Evolutionary conservation across 1,139 yeast species (phyloP).

Genomic region (Petasospora rhodanensis): DNA sequence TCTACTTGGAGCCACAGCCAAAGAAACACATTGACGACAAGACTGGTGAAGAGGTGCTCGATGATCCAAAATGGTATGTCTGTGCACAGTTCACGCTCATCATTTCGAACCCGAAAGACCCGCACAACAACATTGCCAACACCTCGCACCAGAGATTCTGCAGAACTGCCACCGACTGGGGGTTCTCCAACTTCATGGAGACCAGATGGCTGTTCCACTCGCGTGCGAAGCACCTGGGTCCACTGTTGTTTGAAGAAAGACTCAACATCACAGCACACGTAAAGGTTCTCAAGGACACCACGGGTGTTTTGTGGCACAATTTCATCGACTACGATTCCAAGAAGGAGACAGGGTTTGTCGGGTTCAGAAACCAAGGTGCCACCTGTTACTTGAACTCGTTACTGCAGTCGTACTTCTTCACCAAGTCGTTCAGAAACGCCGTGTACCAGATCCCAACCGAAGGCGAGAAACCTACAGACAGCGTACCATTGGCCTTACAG

Average conservation of each 20-base stretch:
- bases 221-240: conserved; percentile 17
- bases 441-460: conserved; percentile 89
- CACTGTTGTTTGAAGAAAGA: conserved; percentile 50
- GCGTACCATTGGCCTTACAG: conserved; percentile 83
- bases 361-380: conserved; percentile 94
- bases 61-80: conserved; percentile 62
- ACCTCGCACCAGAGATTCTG: conserved; percentile 80
- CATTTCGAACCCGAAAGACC: conserved; percentile 76
- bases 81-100: conserved; percentile 91
- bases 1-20: conserved; percentile 52
- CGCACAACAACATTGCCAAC: conserved; percentile 55
- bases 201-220: conserved; percentile 41
- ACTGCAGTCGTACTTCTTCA: conserved; percentile 84
- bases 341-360: conserved; percentile 83
- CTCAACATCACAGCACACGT: conserved; percentile 75
- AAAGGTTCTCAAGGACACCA: conserved; percentile 76
- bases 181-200: conserved; percentile 76
- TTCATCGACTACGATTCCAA: conserved; percentile 84
- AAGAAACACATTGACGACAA: conserved; percentile 24
- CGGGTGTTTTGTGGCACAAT: conserved; percentile 93
- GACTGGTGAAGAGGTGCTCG: conserved; percentile 31
- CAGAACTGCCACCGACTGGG: conserved; percentile 87
- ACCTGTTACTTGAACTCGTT: conserved; percentile 93
- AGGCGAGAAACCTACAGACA: conserved; percentile 43
- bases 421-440: conserved; percentile 73